Evolutionary conservation across 1,284 basidiomycete species (phyloP).

Genomic region (Trametes sp.): DNA sequence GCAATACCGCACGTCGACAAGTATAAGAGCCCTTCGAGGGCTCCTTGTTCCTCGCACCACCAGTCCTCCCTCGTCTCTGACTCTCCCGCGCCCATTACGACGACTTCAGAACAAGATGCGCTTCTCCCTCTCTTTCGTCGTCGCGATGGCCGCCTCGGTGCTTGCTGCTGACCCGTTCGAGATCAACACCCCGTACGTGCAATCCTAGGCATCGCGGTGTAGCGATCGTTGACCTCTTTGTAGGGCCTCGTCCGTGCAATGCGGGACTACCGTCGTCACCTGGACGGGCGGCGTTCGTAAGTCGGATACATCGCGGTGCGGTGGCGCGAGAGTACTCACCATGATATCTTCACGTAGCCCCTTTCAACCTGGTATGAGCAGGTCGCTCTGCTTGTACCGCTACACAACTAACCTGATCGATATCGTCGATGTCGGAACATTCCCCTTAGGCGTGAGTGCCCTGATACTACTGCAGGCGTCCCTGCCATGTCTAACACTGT

Average conservation of each 20-base stretch:
- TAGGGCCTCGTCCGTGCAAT: not conserved
- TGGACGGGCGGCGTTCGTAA: not conserved
- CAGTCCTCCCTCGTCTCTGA: not conserved
- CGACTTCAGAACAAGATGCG: not conserved
- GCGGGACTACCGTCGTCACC: not conserved
- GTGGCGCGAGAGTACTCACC: too few relatives aligned
- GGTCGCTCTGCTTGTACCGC: not conserved
- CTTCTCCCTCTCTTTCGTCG: not conserved
- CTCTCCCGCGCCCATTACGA: too few relatives aligned
- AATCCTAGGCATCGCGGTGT: too few relatives aligned
- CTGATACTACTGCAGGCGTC: not conserved
- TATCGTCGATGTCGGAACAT: not conserved
- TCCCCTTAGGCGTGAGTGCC: too few relatives aligned
- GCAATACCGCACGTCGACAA: too few relatives aligned
- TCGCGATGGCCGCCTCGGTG: not conserved
- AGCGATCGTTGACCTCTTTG: not conserved
- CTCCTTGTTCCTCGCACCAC: not conserved
- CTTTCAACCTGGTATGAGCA: not conserved
- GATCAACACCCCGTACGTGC: not conserved
- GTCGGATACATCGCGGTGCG: not conserved
- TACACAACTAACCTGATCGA: not conserved
- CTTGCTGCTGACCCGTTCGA: not conserved
- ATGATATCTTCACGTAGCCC: not conserved
- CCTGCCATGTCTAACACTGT: not conserved
- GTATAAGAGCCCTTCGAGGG: too few relatives aligned